These are phyloP conservation scores for Ilyonectria robusta DNA, from an alignment of 2,329 filamentous ascomycete genomes.

Conservation along the genomic window DNA sequence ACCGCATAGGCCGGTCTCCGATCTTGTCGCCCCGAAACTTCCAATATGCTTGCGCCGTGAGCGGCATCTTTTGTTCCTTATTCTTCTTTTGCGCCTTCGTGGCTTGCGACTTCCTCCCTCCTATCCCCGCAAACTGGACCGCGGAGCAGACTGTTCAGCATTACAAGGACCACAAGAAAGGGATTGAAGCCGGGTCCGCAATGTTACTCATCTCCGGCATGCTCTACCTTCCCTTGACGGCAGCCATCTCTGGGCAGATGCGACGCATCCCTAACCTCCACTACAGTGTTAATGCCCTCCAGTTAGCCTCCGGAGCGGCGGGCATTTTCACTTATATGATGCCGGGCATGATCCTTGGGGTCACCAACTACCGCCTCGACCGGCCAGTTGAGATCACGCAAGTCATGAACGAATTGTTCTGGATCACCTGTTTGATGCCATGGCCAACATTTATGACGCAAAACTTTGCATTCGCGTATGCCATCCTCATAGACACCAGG, in stretches of 20 bases:
- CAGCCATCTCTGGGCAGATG: conserved; percentile 17
- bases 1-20: neutral
- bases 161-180: conserved; percentile 10
- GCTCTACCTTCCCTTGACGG: conserved; percentile 18
- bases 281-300: conserved; percentile 9
- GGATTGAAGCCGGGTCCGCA: conserved; percentile 13
- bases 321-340: conserved; percentile 21
- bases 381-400: conserved; percentile 25
- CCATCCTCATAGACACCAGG: conserved; percentile 21
- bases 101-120: conserved; percentile 12
- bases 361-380: conserved; percentile 19
- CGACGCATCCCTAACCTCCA: conserved; percentile 13
- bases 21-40: neutral
- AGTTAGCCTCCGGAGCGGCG: conserved; percentile 13
- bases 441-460: conserved; percentile 27
- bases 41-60: neutral
- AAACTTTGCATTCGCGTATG: conserved; percentile 21
- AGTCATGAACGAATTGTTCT: conserved; percentile 21
- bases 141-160: conserved; percentile 9
- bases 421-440: conserved; percentile 10
- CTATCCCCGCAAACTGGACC: neutral
- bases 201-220: conserved; percentile 6
- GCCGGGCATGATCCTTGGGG: conserved; percentile 21
- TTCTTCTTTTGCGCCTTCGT: conserved; percentile 12
- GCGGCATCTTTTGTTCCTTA: neutral